phyloP scores from a whole-genome alignment of 345 rosid species.

The Chamaenerion angustifolium region DNA sequence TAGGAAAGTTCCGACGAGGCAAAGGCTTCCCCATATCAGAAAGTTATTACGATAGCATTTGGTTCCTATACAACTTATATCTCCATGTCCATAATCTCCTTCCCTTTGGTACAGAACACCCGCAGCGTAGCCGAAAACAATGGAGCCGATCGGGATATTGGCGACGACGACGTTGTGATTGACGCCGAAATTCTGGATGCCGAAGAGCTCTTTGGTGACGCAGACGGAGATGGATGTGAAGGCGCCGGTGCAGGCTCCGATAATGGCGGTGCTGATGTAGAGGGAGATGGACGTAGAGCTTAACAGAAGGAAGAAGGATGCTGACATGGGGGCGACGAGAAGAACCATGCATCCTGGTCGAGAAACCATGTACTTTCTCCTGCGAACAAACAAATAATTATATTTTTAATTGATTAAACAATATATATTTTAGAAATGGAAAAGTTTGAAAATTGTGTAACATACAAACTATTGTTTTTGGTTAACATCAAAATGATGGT shows the following conservation, averaged over 20 bases:
- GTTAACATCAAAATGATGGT: too few species aligned
- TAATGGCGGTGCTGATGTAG: conserved; percentile 49
- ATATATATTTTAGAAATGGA: too few species aligned
- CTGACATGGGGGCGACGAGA: conserved; percentile 48
- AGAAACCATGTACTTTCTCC: conserved; percentile 32
- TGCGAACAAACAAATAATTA: conserved; percentile 14
- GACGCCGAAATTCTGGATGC: conserved; percentile 52
- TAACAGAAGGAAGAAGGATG: conserved; percentile 48
- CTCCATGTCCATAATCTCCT: conserved; percentile 4
- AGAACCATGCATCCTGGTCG: conserved; percentile 43
- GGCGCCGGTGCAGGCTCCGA: conserved; percentile 66
- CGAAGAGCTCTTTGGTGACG: conserved; percentile 65
- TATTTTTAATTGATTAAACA: too few species aligned
- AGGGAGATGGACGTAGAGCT: conserved; percentile 21
- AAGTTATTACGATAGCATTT: conserved; percentile 53
- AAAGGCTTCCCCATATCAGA: conserved; percentile 53
- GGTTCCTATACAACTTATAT: conserved; percentile 53
- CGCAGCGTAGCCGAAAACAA: conserved; percentile 54
- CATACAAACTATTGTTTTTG: too few species aligned
- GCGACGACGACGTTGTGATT: conserved; percentile 75
- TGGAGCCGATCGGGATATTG: conserved; percentile 77
- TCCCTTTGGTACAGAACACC: conserved; percentile 32
- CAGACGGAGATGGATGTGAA: conserved; percentile 59
- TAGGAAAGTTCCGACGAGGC: conserved; percentile 36
- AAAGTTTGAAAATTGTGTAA: too few species aligned